Conservation (phyloP, 305 asterid genomes). For the Fraxinus paxiana region DNA sequence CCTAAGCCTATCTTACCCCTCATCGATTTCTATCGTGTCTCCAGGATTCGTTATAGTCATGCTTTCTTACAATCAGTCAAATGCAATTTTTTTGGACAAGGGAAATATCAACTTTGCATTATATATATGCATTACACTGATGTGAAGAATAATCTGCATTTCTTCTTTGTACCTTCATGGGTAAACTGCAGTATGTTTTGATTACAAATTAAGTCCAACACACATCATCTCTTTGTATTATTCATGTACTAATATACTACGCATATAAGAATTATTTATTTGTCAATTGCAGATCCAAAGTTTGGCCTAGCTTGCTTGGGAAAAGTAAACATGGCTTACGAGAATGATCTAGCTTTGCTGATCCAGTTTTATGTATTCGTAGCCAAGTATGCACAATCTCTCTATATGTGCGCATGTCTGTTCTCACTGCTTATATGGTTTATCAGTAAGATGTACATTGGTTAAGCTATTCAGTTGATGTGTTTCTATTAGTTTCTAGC, state of each 20-base stretch:
- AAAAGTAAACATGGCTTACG: conserved; percentile 59
- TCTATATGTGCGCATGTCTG: not conserved
- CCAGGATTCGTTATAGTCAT: not conserved
- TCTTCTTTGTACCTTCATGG: not conserved
- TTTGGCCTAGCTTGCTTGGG: conserved; percentile 82
- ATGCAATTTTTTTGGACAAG: not conserved
- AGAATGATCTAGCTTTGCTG: conserved; percentile 78
- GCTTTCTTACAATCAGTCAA: not conserved
- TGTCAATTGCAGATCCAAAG: conserved; percentile 58
- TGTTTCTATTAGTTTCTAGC: not conserved
- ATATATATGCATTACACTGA: not conserved
- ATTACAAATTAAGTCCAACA: conserved; percentile 6
- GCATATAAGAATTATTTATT: conserved; percentile 12
- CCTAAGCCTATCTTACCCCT: not conserved
- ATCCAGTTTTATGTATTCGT: conserved; percentile 70
- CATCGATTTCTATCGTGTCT: not conserved
- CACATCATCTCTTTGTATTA: not conserved
- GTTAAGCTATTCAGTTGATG: not conserved
- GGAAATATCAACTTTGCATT: not conserved
- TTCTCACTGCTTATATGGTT: not conserved
- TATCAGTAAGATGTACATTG: not conserved
- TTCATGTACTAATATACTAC: not conserved
- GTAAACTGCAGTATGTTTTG: not conserved
- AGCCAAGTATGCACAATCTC: conserved; percentile 52
- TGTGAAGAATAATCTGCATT: not conserved